Evolutionary conservation across 805 yeast species (phyloP).

Genomic region (Vanderwaltozyma yarrowii): DNA sequence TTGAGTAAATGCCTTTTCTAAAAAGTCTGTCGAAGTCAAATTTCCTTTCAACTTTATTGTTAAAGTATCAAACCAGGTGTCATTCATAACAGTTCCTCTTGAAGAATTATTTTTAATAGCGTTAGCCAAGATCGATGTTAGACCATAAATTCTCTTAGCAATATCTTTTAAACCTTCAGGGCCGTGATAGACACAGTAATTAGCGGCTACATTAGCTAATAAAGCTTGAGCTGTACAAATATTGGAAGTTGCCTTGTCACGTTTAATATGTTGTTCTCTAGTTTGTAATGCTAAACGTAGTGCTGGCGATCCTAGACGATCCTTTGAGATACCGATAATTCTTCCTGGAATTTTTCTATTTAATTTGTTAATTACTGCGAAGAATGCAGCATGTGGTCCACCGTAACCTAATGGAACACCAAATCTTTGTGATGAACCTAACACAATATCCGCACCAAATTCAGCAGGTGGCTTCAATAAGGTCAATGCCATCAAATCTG

Average conservation of each 20-base stretch:
- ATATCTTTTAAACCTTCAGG: slow-evolving; percentile 74
- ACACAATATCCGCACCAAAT: slow-evolving; percentile 85
- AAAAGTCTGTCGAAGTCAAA: slow-evolving; percentile 43
- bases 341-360: slow-evolving; percentile 96
- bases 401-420: slow-evolving; percentile 98
- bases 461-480: slow-evolving; percentile 72
- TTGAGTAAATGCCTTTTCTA: slow-evolving; percentile 45
- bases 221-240: slow-evolving; percentile 98
- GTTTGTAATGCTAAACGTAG: slow-evolving; percentile 91
- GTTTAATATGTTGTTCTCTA: slow-evolving; percentile 94
- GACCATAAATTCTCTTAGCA: slow-evolving; percentile 65
- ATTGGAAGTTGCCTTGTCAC: slow-evolving; percentile 96
- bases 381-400: slow-evolving; percentile 98
- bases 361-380: slow-evolving; percentile 70
- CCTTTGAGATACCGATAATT: slow-evolving; percentile 86
- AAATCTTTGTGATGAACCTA: slow-evolving; percentile 90
- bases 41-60: slow-evolving; percentile 45
- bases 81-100: slow-evolving; percentile 42
- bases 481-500: slow-evolving; percentile 85
- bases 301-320: slow-evolving; percentile 83
- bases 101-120: slow-evolving; percentile 34
- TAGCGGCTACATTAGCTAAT: slow-evolving; percentile 89
- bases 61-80: slow-evolving; percentile 79
- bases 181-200: slow-evolving; percentile 95
- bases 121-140: slow-evolving; percentile 61